Evolutionary conservation across 306 rosid genomes (phyloP).

Genomic region (Canavalia gladiata): DNA sequence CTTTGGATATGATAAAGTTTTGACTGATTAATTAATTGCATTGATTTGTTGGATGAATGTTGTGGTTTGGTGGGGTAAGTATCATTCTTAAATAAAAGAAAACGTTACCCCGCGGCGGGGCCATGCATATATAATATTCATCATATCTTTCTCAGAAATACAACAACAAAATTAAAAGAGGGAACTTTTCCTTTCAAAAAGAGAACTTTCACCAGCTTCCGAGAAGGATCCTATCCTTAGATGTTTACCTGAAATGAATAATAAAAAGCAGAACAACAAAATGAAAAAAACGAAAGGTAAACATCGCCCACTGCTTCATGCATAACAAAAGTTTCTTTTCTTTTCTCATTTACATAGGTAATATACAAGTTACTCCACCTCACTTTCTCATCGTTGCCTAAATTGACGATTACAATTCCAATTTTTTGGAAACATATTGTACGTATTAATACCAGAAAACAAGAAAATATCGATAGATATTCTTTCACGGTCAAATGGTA

Average conservation of each 20-base stretch:
- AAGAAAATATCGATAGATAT: slow-evolving; percentile 1
- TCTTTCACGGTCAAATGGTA: background rate
- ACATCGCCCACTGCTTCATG: slow-evolving; percentile 36
- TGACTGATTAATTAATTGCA: slow-evolving; percentile 44
- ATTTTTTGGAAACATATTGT: slow-evolving; percentile 25
- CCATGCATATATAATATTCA: slow-evolving; percentile 44
- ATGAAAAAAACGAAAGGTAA: slow-evolving; percentile 37
- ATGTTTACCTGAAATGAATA: slow-evolving; percentile 45
- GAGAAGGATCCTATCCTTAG: slow-evolving; percentile 71
- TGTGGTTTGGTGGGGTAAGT: slow-evolving; percentile 50
- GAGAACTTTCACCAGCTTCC: slow-evolving; percentile 73
- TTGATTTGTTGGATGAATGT: slow-evolving; percentile 45
- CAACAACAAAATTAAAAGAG: slow-evolving; percentile 51
- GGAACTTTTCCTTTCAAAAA: slow-evolving; percentile 61
- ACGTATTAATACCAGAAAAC: background rate
- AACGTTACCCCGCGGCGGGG: slow-evolving; percentile 37
- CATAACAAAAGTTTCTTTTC: slow-evolving; percentile 46
- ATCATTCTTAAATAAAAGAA: slow-evolving; percentile 26
- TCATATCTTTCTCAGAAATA: slow-evolving; percentile 56
- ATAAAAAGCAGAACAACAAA: slow-evolving; percentile 30
- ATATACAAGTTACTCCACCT: slow-evolving; percentile 17
- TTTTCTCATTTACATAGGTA: slow-evolving; percentile 28
- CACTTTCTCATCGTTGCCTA: slow-evolving; percentile 24
- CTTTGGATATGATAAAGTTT: slow-evolving; percentile 45
- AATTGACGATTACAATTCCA: slow-evolving; percentile 3